These are phyloP conservation scores for Colletotrichum agaves DNA, from an alignment of 2,329 filamentous ascomycete genomes.

Conservation along the genomic window DNA sequence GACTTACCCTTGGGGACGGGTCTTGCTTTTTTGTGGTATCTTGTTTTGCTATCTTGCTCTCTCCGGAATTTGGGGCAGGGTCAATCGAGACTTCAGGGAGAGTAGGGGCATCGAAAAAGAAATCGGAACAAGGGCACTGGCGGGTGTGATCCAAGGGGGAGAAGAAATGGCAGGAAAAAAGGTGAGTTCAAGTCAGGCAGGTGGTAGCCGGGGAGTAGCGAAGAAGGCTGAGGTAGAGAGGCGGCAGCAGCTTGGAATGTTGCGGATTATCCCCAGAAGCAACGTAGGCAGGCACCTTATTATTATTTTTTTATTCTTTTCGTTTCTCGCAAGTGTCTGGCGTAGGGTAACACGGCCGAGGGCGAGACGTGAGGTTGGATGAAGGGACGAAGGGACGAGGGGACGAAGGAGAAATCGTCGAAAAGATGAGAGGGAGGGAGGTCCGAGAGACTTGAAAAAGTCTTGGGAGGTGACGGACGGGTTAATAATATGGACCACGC, in stretches of 20 bases:
- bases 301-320: no score
- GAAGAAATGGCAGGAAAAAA: no score
- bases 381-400: constrained; percentile 23
- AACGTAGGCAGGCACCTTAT: not conserved
- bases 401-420: constrained; percentile 27
- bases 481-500: constrained; percentile 25
- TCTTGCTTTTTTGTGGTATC: not conserved
- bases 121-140: constrained; percentile 6
- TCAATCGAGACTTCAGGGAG: not conserved
- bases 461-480: constrained; percentile 6
- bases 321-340: not conserved
- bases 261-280: constrained; percentile 22
- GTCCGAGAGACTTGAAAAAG: constrained; percentile 22
- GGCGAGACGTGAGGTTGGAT: constrained; percentile 29
- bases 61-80: constrained; percentile 1
- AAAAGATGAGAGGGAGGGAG: constrained; percentile 27
- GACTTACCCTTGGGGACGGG: not conserved
- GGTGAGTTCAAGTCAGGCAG: not conserved
- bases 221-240: not conserved
- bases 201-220: constrained; percentile 10
- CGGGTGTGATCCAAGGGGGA: constrained; percentile 9
- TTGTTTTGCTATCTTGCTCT: not conserved
- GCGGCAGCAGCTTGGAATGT: constrained; percentile 27
- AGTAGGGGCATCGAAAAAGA: constrained; percentile 12
- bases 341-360: constrained; percentile 13